These are phyloP conservation scores for Russula virescens DNA, from an alignment of 768 basidiomycete species.

Conservation along the genomic window DNA sequence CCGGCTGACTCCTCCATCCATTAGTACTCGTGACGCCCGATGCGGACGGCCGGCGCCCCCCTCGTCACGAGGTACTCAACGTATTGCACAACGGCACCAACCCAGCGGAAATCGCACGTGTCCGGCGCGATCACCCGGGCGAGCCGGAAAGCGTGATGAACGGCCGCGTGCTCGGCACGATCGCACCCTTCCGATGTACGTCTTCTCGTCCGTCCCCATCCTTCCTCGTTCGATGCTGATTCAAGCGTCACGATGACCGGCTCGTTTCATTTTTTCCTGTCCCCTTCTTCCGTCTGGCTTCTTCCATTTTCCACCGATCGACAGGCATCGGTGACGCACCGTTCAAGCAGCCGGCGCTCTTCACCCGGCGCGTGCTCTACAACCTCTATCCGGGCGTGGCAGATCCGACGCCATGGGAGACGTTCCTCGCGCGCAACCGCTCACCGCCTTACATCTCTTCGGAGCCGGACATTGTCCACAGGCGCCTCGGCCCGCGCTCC, in stretches of 20 bases:
- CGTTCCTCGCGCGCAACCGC: slow-evolving; percentile 33
- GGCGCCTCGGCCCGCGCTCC: slow-evolving; percentile 27
- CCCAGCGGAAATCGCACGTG: slow-evolving; percentile 56
- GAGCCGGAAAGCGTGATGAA: slow-evolving; percentile 66
- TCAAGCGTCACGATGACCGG: too few relatives aligned
- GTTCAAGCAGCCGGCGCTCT: slow-evolving; percentile 35
- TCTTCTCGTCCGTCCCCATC: slow-evolving; percentile 15
- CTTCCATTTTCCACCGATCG: too few relatives aligned
- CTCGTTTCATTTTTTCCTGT: too few relatives aligned
- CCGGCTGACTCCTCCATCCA: slow-evolving; percentile 9
- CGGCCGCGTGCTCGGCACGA: slow-evolving; percentile 66
- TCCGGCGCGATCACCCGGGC: slow-evolving; percentile 57
- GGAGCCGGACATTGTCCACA: slow-evolving; percentile 37
- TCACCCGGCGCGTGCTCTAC: slow-evolving; percentile 33
- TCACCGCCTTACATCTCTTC: slow-evolving; percentile 46
- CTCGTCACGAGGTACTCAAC: slow-evolving; percentile 54
- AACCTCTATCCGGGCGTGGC: slow-evolving; percentile 35
- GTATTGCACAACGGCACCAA: slow-evolving; percentile 68
- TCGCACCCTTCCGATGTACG: slow-evolving; percentile 74
- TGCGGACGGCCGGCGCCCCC: slow-evolving; percentile 40
- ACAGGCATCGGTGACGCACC: slow-evolving; percentile 35
- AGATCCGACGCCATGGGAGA: slow-evolving; percentile 26
- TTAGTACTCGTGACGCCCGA: slow-evolving; percentile 40
- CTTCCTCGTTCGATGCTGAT: too few relatives aligned
- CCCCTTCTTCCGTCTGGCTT: too few relatives aligned